phyloP scores from a whole-genome alignment of 768 basidiomycete genomes.

The Trametes cingulata region DNA sequence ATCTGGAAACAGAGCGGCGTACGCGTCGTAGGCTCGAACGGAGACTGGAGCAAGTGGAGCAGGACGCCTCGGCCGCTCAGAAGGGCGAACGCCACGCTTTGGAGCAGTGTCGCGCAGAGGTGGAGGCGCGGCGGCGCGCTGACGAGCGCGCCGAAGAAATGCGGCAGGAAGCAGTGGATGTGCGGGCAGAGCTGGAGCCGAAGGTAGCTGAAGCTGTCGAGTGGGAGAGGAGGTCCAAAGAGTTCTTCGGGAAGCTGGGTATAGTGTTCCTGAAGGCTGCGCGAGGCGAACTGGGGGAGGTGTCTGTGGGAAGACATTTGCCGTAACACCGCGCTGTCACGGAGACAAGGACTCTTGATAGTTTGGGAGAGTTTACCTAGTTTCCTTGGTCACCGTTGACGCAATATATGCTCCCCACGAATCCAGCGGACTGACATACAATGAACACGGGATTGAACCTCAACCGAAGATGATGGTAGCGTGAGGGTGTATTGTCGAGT shows the following conservation, averaged over 20 bases:
- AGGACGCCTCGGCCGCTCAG: conserved; percentile 10
- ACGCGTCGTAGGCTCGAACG: conserved; percentile 28
- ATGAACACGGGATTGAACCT: too few relatives aligned
- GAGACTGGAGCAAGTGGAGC: conserved; percentile 15
- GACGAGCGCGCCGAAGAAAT: conserved; percentile 15
- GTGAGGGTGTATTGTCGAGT: too few relatives aligned
- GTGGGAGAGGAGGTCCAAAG: conserved; percentile 21
- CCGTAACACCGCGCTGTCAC: not conserved
- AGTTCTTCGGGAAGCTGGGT: conserved; percentile 23
- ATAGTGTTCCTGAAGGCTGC: conserved; percentile 22
- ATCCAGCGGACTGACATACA: too few relatives aligned
- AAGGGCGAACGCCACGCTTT: conserved; percentile 18
- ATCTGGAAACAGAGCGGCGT: conserved; percentile 24
- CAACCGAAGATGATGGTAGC: too few relatives aligned
- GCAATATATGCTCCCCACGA: too few relatives aligned
- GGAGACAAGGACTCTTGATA: too few relatives aligned
- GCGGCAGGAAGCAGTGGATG: not conserved
- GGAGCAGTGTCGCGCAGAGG: conserved; percentile 24
- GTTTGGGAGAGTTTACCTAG: too few relatives aligned
- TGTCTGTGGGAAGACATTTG: not conserved
- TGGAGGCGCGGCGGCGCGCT: conserved; percentile 16
- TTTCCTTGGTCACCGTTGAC: too few relatives aligned
- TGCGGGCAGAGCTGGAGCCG: conserved; percentile 9
- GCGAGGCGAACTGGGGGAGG: conserved; percentile 21
- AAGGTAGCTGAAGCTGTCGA: conserved; percentile 11